phyloP scores from a whole-genome alignment of 208 protist genomes.

The Crithidia sp. region DNA sequence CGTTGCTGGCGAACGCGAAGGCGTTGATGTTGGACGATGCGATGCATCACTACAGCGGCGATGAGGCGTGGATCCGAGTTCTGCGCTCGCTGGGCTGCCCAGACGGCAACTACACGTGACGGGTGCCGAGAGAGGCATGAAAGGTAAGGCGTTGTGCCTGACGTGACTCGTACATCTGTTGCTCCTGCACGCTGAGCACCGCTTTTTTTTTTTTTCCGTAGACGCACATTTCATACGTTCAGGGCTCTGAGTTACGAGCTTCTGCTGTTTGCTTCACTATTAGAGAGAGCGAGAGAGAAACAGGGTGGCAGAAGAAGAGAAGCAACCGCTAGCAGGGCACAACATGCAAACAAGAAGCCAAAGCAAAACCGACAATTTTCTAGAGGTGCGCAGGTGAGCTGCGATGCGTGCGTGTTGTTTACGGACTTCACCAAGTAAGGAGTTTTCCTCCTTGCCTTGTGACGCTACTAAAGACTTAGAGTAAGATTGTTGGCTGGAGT shows the following conservation, averaged over 20 bases:
- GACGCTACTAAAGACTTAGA: too few relatives aligned
- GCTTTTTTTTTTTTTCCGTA: slow-evolving; percentile 1
- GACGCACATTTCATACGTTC: too few relatives aligned
- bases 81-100: slow-evolving; percentile 45
- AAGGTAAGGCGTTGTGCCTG: background rate
- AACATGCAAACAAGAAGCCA: too few relatives aligned
- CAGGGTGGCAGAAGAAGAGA: too few relatives aligned
- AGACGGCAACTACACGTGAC: background rate
- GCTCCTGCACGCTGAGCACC: background rate
- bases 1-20: slow-evolving; percentile 53
- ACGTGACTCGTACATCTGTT: background rate
- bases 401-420: too few relatives aligned
- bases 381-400: too few relatives aligned
- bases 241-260: background rate
- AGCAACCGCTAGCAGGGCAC: too few relatives aligned
- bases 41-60: slow-evolving; percentile 68
- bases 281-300: too few relatives aligned
- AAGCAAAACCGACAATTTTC: too few relatives aligned
- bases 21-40: slow-evolving; percentile 58
- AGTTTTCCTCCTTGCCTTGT: too few relatives aligned
- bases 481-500: too few relatives aligned
- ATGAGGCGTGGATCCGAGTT: slow-evolving; percentile 67
- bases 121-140: background rate
- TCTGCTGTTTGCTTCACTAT: background rate
- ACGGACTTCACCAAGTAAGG: too few relatives aligned